Base-by-base conservation (phyloP, 2,329 filamentous ascomycete species). In the Sporothrix pallida region DNA sequence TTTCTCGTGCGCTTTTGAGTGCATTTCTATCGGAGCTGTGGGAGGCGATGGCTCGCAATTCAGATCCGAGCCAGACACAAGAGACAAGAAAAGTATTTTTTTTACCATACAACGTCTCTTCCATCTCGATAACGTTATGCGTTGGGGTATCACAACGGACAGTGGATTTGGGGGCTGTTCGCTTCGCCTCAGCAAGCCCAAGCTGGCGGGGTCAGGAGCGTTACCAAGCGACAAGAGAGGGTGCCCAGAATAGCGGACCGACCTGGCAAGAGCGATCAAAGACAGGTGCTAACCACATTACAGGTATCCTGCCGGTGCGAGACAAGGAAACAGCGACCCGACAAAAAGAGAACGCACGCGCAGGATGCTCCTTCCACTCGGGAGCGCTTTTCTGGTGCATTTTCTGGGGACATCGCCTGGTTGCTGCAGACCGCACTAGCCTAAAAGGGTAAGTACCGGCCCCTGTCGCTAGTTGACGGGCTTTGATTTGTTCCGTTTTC, bases 341-440 rank as follows among this genome's bases (percentile, higher is more conserved):
- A 37, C 46, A 10, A 20, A 17, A 42, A 31, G 31, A 17, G 6
- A 37, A 15, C 65, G 23, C 31, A 46, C 44, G 44, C 60, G n/a
- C 37, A 20, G 15, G 12, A 31, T 15, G 13, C 20, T 56, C 20
- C 20, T 12, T 56, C 52, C 23, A 23, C 52, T 46, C 44, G 31
- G 31, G 31, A 37, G 31, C 52, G 23, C 44, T 26, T 67, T 13
- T 46, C 17, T 37, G 56, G 56, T 60, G 46, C 65, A 31, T 3
- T 44, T 58, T 56, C 26, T 56, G 50, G 31, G n/a, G 13, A 26
- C 68, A 26, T 17, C 23, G 63, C 37, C 44, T 15, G 3, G 44
- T 8, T 50, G 65, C 12, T 68, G 65, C 48, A 68, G 65, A 52
- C 46, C 23, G 42, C 20, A 46, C 54, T 71, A 71, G 54, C 69